phyloP scores from a whole-genome alignment of 1,284 basidiomycete species.

The Puccinia sorghi region DNA sequence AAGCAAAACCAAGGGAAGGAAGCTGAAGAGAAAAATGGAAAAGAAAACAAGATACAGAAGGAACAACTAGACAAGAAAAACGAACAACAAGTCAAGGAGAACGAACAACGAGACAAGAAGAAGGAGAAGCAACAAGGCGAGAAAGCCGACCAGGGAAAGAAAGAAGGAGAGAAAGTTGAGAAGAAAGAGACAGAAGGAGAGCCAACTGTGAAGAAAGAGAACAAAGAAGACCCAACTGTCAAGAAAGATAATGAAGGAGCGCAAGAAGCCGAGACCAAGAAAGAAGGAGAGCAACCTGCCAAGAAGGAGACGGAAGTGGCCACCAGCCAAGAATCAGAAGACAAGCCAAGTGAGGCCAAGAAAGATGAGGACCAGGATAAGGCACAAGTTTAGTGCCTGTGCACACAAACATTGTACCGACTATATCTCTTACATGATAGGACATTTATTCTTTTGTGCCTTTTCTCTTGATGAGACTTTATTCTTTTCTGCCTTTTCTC shows the following conservation, averaged over 20 bases:
- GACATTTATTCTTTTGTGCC: neutral
- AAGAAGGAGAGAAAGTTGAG: neutral
- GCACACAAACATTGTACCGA: no score
- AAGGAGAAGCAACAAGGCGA: slow-evolving; percentile 1
- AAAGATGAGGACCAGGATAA: no score
- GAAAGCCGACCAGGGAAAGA: neutral
- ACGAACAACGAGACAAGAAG: neutral
- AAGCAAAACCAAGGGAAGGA: neutral
- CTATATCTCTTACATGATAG: neutral
- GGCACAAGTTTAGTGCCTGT: no score
- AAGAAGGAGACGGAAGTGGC: no score
- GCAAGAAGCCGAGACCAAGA: neutral
- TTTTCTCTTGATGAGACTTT: no score
- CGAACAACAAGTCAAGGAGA: neutral
- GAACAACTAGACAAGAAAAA: neutral
- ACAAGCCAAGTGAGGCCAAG: no score
- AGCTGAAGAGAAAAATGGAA: neutral
- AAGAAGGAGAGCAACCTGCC: neutral
- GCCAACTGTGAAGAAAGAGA: neutral
- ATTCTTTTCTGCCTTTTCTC: no score
- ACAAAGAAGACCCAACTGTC: neutral
- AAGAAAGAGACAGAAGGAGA: slow-evolving; percentile 1
- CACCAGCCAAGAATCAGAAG: no score
- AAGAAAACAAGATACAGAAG: neutral
- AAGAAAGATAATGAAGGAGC: neutral